phyloP scores from a whole-genome alignment of 306 rosid species.

The Myrica gale region DNA sequence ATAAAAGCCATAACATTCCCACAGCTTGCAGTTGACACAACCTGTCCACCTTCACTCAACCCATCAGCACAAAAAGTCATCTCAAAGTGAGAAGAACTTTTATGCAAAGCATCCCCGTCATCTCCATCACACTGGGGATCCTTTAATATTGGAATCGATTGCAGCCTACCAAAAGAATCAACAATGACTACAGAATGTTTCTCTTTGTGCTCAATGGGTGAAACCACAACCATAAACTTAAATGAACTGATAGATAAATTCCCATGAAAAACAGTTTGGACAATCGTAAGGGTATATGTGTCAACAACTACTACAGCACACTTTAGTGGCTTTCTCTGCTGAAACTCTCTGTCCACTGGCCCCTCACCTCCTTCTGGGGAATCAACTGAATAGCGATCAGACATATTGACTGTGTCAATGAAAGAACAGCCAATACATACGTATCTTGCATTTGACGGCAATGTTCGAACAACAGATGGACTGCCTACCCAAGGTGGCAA shows the following conservation, averaged over 20 bases:
- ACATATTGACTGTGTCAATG: constrained; percentile 40
- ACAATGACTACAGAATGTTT: constrained; percentile 58
- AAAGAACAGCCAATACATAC: constrained; percentile 81
- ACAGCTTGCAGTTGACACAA: constrained; percentile 46
- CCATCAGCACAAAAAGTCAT: constrained; percentile 49
- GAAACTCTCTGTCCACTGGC: constrained; percentile 51
- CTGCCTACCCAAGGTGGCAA: constrained; percentile 95
- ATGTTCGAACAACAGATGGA: constrained; percentile 61
- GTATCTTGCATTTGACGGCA: constrained; percentile 71
- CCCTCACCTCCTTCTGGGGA: constrained; percentile 47
- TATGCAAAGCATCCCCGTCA: constrained; percentile 36
- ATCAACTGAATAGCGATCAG: constrained; percentile 41
- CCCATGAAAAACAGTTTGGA: constrained; percentile 78
- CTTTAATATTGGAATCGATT: constrained; percentile 48
- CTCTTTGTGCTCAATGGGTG: constrained; percentile 46
- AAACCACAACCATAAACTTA: constrained; percentile 72
- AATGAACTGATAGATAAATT: constrained; percentile 66
- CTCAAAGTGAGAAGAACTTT: constrained; percentile 41
- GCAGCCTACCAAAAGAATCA: constrained; percentile 72
- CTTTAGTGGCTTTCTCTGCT: constrained; percentile 55
- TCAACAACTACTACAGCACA: constrained; percentile 74
- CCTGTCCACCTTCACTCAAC: constrained; percentile 43
- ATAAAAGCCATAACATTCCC: constrained; percentile 52
- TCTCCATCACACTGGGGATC: constrained; percentile 46
- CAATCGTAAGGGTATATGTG: constrained; percentile 68